These are phyloP conservation scores for Saccharomyces jurei DNA, from an alignment of 805 yeast species.

Conservation along the genomic window DNA sequence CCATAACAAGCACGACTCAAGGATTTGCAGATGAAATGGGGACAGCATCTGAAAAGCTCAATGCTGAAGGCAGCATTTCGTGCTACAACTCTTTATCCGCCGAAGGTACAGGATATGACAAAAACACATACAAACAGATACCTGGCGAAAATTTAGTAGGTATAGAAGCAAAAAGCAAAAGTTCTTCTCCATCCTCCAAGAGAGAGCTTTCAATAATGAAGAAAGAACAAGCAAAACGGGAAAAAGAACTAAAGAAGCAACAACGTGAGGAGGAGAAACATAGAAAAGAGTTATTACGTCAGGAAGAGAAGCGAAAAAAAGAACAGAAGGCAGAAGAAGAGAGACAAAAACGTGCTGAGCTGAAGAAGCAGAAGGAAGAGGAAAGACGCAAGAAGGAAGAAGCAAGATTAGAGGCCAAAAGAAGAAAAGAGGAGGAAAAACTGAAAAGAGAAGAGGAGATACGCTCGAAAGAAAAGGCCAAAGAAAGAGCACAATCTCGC, in stretches of 20 bases:
- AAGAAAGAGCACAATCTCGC: constrained; percentile 32
- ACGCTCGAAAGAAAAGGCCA: constrained; percentile 25
- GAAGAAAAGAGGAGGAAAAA: constrained; percentile 12
- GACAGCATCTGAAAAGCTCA: neutral
- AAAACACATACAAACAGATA: neutral
- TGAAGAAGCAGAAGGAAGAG: constrained; percentile 18
- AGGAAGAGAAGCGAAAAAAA: constrained; percentile 26
- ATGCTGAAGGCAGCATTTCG: neutral
- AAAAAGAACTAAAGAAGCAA: constrained; percentile 11
- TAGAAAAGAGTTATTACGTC: constrained; percentile 11
- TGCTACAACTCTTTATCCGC: neutral
- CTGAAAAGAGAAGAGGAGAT: constrained; percentile 19
- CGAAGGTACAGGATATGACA: neutral
- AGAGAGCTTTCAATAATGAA: constrained; percentile 8
- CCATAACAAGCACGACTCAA: neutral
- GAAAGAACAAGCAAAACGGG: constrained; percentile 7
- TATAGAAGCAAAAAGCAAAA: neutral
- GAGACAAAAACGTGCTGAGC: constrained; percentile 18
- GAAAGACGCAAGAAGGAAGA: constrained; percentile 17
- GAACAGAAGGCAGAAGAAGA: constrained; percentile 30
- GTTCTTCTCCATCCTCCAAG: constrained; percentile 3
- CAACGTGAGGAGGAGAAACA: constrained; percentile 15
- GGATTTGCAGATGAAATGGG: neutral
- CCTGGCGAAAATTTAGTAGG: neutral
- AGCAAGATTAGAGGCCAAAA: constrained; percentile 15